These are phyloP conservation scores for Verticillium klebahnii DNA, from an alignment of 2,329 filamentous ascomycete species.

Conservation along the genomic window DNA sequence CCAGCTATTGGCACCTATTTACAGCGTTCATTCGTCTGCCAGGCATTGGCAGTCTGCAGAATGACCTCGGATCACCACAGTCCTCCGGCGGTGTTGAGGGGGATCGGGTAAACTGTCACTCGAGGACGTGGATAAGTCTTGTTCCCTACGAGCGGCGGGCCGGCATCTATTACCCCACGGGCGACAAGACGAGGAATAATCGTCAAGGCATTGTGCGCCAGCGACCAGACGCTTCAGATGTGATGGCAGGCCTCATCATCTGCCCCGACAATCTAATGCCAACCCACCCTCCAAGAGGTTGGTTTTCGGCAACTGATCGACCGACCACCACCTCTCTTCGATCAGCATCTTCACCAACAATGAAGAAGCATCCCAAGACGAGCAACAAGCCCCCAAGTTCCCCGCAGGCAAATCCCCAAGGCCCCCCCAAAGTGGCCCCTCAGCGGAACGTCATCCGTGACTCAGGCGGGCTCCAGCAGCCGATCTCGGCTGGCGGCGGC, in stretches of 20 bases:
- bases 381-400: not conserved
- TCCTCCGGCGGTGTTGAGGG: not conserved
- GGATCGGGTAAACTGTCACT: not conserved
- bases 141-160: not conserved
- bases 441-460: not conserved
- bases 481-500: slow-evolving; percentile 3
- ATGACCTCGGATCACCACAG: not conserved
- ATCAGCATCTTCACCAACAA: not conserved
- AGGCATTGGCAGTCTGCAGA: not conserved
- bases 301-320: not conserved
- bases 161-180: not conserved
- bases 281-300: not conserved
- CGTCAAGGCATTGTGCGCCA: not conserved
- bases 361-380: not conserved
- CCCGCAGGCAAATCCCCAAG: not conserved
- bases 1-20: not conserved
- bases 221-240: not conserved
- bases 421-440: not conserved
- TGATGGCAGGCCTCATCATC: not conserved
- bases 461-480: not conserved
- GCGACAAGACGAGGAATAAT: not conserved
- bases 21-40: not conserved
- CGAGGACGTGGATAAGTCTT: slow-evolving; percentile 5
- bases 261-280: not conserved
- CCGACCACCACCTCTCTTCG: not conserved